Evolutionary conservation across 768 basidiomycete species (phyloP), one percentile per base, ranked within the genome.

Genomic region (Phaeotremella fagi): DNA sequence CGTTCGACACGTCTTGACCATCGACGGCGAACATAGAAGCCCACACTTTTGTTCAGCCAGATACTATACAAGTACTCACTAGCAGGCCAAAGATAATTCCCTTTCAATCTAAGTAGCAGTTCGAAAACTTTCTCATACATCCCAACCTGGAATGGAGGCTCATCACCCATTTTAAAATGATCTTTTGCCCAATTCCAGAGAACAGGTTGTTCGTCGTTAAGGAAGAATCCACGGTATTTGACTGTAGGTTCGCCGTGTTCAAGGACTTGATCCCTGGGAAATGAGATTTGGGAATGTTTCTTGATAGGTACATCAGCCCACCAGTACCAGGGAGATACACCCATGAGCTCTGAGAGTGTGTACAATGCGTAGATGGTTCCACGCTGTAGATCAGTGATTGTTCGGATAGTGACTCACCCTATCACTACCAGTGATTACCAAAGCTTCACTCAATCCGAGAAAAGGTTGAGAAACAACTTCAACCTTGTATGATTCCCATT

Each of bases 121-220:
- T 85, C 84, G 54, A 83, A 85, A 35, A 60, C 25, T 36, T 48
- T 38, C 22, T 54, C 59, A 45, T 68, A 83, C 82, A 60, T 54
- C 18, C 44, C n/a, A 41, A 38, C 36, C 33, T 50, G 84, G 75
- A 85, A 85, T 1, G 83, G 82, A 2, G 81, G 54, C 26, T 18
- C 33, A 15, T 45, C 41, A 26, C 15, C 44, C 6, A 9, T 9
- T 7, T 14, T 24, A 6, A 6, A 45, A 6, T 24, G 7, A 4
- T 28, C 7, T 14, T 24, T 76, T n/a, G 83, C 85, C 85, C 85
- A 87, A 59, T 81, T 82, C 53, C 82, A 80, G 35, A 86, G 67
- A 25, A 82, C 81, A 16, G 85, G 85, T 63, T 84, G 82, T 66
- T 87, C 85, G 60, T 87, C 85, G 66, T 87, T 87, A 52, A 87